Conservation (phyloP, 129 eudicot genomes). For the Centella asiatica region DNA sequence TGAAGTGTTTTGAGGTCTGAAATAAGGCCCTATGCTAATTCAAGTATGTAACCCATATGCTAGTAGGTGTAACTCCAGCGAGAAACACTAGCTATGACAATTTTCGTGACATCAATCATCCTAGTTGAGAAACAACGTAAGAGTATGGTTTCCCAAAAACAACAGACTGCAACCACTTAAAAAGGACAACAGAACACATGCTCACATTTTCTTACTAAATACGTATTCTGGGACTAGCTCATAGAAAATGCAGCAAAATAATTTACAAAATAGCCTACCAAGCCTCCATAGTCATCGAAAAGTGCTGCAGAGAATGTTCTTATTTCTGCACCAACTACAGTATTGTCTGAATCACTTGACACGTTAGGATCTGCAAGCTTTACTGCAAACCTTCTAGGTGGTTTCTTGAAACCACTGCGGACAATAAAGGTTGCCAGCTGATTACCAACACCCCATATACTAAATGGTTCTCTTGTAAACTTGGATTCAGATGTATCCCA, state of each 20-base stretch:
- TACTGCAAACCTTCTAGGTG: conserved; percentile 86
- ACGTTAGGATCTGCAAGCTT: conserved; percentile 69
- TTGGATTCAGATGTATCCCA: conserved; percentile 83
- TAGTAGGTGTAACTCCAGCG: too few relatives aligned
- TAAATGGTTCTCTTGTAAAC: conserved; percentile 57
- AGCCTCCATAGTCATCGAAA: conserved; percentile 97
- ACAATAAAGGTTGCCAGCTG: conserved; percentile 82
- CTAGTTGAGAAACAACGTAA: too few relatives aligned
- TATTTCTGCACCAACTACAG: conserved; percentile 76
- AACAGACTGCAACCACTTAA: too few relatives aligned
- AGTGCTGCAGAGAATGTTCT: conserved; percentile 91
- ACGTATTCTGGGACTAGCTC: neutral
- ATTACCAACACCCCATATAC: conserved; percentile 83
- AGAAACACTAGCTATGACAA: too few relatives aligned
- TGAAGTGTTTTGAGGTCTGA: too few relatives aligned
- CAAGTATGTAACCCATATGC: too few relatives aligned
- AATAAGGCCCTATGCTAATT: too few relatives aligned
- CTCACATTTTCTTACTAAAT: neutral
- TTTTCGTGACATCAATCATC: too few relatives aligned
- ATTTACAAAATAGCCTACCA: conserved; percentile 39
- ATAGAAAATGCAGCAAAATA: neutral
- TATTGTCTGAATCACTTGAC: conserved; percentile 66
- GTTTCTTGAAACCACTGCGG: conserved; percentile 76
- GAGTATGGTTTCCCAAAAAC: too few relatives aligned
- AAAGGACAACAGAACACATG: too few relatives aligned